phyloP scores from a whole-genome alignment of 768 basidiomycete species.

The Pisolithus marmoratus region DNA sequence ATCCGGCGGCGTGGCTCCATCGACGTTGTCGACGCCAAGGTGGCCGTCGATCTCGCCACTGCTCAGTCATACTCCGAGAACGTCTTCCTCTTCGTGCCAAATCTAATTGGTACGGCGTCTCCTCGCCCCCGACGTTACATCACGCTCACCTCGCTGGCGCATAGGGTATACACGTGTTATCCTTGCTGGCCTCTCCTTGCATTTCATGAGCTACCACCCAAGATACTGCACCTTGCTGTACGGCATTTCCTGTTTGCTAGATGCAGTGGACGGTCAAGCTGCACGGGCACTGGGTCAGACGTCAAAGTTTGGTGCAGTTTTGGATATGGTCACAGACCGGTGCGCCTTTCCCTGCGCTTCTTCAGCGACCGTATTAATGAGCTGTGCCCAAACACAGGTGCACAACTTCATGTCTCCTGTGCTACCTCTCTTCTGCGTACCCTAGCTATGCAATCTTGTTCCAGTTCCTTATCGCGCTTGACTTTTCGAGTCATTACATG shows the following conservation, averaged over 20 bases:
- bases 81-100: slow-evolving; percentile 95
- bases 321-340: slow-evolving; percentile 99
- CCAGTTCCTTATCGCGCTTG: slow-evolving; percentile 93
- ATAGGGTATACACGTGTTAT: slow-evolving; percentile 88
- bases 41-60: slow-evolving; percentile 82
- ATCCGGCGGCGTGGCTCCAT: slow-evolving; percentile 48
- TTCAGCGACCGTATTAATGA: not conserved
- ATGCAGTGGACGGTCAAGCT: slow-evolving; percentile 92
- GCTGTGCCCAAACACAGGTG: slow-evolving; percentile 51
- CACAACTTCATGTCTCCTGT: slow-evolving; percentile 91
- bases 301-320: slow-evolving; percentile 93
- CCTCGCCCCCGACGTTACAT: not conserved
- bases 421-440: slow-evolving; percentile 89
- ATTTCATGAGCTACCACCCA: slow-evolving; percentile 94
- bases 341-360: no score
- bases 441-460: slow-evolving; percentile 80
- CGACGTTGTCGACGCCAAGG: slow-evolving; percentile 75
- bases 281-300: slow-evolving; percentile 86
- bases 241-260: slow-evolving; percentile 84
- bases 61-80: slow-evolving; percentile 88
- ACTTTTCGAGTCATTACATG: slow-evolving; percentile 98
- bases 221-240: slow-evolving; percentile 89
- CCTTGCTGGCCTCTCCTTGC: slow-evolving; percentile 81
- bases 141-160: not conserved
- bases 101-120: slow-evolving; percentile 75